phyloP scores from a whole-genome alignment of 192 early-diverging fungal species.

The Coemansia sp. region DNA sequence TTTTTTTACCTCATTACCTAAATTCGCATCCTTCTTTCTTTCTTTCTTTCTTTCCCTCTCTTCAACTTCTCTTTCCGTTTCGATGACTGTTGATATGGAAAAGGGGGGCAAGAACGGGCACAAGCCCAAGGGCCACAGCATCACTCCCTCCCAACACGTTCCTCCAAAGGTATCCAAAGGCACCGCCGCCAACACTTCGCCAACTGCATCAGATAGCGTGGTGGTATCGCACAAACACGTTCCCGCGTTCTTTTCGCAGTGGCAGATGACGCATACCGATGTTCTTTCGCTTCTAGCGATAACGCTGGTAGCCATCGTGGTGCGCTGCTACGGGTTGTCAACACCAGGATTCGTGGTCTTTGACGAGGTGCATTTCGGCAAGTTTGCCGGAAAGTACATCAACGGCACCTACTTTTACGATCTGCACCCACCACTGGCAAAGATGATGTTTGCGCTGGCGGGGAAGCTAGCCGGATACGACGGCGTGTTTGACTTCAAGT shows the following conservation, averaged over 20 bases:
- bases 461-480: conserved; percentile 87
- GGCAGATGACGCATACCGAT: conserved; percentile 27
- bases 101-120: conserved; percentile 11
- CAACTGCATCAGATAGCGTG: conserved; percentile 3
- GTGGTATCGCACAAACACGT: conserved; percentile 11
- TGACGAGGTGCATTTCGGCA: conserved; percentile 99
- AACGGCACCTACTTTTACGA: conserved; percentile 90
- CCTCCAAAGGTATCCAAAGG: conserved; percentile 7
- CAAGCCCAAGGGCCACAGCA: conserved; percentile 44
- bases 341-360: conserved; percentile 61
- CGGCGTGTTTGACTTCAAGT: conserved; percentile 92
- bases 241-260: conserved; percentile 24
- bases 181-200: neutral
- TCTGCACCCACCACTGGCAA: conserved; percentile 94
- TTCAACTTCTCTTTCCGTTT: neutral
- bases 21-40: neutral
- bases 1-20: neutral
- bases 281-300: conserved; percentile 9
- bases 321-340: conserved; percentile 38
- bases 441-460: conserved; percentile 80
- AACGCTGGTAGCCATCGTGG: conserved; percentile 25
- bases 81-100: conserved; percentile 36
- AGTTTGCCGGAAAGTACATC: conserved; percentile 90
- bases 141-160: neutral
- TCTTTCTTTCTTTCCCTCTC: neutral